A percentile compares a stretch with the other conserved stretches of the same genome.
Conservation (phyloP, 1,284 basidiomycete genomes). For the Mycena sp. region DNA sequence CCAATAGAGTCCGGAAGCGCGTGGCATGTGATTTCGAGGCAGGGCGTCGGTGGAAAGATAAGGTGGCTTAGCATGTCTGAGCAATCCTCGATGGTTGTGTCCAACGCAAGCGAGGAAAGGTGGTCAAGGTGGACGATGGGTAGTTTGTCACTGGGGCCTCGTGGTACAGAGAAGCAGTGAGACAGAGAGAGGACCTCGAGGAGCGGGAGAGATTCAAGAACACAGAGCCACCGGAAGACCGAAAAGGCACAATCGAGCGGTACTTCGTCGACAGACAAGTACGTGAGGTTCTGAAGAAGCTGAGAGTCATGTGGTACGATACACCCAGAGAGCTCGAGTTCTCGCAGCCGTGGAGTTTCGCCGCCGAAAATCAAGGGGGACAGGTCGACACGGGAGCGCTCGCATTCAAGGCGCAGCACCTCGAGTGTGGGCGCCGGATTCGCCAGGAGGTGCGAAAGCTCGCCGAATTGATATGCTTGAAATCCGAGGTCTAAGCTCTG, state of each 20-base stretch:
- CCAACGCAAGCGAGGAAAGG: conserved; percentile 7
- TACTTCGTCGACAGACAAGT: conserved; percentile 1
- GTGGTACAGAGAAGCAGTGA: not conserved
- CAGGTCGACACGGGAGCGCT: too few relatives aligned
- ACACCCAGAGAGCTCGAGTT: too few relatives aligned
- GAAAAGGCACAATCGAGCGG: conserved; percentile 4
- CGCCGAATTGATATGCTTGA: not conserved
- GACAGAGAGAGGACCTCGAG: conserved; percentile 12
- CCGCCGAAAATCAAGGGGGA: too few relatives aligned
- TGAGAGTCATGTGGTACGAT: too few relatives aligned
- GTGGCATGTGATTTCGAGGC: conserved; percentile 4
- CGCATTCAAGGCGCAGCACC: not conserved
- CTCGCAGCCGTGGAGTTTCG: too few relatives aligned
- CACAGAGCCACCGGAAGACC: conserved; percentile 2
- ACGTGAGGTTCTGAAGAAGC: not conserved
- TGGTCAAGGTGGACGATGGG: conserved; percentile 1
- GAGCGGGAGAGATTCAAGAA: not conserved
- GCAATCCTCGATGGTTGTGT: not conserved
- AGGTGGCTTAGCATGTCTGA: not conserved
- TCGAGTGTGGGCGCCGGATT: conserved; percentile 3
- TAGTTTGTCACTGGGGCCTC: not conserved
- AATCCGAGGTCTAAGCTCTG: conserved; percentile 9
- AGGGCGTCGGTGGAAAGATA: conserved; percentile 4
- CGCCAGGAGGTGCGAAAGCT: not conserved
- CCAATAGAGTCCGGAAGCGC: not conserved